Evolutionary conservation across 2,329 filamentous ascomycete genomes (phyloP).

Genomic region (Lecanicillium sp.): DNA sequence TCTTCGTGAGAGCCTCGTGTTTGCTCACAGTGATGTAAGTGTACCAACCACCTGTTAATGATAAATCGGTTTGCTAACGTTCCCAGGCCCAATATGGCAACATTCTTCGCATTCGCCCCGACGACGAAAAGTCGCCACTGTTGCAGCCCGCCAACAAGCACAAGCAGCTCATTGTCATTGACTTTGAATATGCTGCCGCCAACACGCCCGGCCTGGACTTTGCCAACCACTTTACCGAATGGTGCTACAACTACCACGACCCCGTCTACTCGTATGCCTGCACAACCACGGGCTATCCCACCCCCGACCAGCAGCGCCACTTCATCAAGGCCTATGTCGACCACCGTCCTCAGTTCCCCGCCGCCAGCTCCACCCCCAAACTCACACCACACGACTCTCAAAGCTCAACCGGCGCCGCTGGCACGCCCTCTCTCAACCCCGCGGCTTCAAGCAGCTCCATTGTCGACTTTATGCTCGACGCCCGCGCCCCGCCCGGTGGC

Average conservation of each 20-base stretch:
- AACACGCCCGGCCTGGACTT: conserved; percentile 86
- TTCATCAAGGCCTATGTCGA: conserved; percentile 84
- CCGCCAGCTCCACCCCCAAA: conserved; percentile 43
- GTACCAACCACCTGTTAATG: not conserved
- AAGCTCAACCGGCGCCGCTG: conserved; percentile 19
- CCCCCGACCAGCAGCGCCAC: conserved; percentile 68
- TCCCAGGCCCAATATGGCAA: conserved; percentile 93
- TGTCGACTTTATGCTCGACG: conserved; percentile 75
- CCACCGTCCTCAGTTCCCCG: conserved; percentile 63
- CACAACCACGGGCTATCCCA: conserved; percentile 66
- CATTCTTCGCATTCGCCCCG: conserved; percentile 66
- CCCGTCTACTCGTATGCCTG: conserved; percentile 56
- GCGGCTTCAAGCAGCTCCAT: conserved; percentile 42
- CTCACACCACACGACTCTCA: conserved; percentile 34
- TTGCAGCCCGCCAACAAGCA: conserved; percentile 86
- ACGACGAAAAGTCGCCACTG: conserved; percentile 73
- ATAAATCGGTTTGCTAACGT: not conserved
- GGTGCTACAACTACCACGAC: conserved; percentile 97
- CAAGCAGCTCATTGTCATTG: conserved; percentile 93
- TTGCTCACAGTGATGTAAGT: conserved; percentile 94
- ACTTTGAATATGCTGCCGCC: conserved; percentile 93
- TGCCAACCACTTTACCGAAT: conserved; percentile 96
- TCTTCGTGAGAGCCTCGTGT: conserved; percentile 71
- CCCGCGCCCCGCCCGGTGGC: conserved; percentile 47
- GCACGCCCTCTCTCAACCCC: conserved; percentile 25